These are phyloP conservation scores for Thermochaetoides thermophila DNA, from an alignment of 495 filamentous ascomycete genomes.

Conservation along the genomic window DNA sequence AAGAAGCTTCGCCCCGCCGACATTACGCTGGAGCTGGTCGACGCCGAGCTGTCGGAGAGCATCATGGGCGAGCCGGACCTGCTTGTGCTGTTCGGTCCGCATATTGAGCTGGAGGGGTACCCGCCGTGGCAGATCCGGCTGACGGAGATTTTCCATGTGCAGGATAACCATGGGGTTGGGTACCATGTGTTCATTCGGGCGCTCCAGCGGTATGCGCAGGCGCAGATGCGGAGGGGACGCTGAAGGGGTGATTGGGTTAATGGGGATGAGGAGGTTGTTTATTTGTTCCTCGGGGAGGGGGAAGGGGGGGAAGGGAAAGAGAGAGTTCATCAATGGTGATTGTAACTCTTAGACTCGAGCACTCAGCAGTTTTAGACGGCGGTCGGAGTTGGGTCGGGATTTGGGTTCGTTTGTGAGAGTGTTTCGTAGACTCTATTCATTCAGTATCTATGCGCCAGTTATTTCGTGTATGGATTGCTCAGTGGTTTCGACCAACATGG, in stretches of 20 bases:
- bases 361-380: too few species aligned
- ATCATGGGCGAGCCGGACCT: constrained; percentile 78
- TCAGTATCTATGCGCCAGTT: too few species aligned
- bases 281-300: background rate
- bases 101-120: constrained; percentile 73
- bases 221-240: constrained; percentile 77
- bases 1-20: constrained; percentile 64
- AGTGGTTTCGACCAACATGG: too few species aligned
- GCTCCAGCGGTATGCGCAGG: constrained; percentile 69
- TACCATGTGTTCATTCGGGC: constrained; percentile 87
- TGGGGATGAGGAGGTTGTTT: background rate
- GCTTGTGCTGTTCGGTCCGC: constrained; percentile 69
- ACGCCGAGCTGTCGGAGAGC: constrained; percentile 60
- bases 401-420: too few species aligned
- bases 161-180: constrained; percentile 62
- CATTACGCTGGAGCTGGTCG: constrained; percentile 74
- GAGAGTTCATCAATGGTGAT: too few species aligned
- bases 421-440: too few species aligned
- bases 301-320: too few species aligned
- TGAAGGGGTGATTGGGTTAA: constrained; percentile 22
- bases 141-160: constrained; percentile 78
- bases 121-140: constrained; percentile 91
- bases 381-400: too few species aligned
- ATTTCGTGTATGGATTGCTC: too few species aligned
- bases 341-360: too few species aligned